Evolutionary conservation across 345 rosid genomes (phyloP), one percentile per base, ranked within the genome.

Genomic region (Rubroshorea leprosula): DNA sequence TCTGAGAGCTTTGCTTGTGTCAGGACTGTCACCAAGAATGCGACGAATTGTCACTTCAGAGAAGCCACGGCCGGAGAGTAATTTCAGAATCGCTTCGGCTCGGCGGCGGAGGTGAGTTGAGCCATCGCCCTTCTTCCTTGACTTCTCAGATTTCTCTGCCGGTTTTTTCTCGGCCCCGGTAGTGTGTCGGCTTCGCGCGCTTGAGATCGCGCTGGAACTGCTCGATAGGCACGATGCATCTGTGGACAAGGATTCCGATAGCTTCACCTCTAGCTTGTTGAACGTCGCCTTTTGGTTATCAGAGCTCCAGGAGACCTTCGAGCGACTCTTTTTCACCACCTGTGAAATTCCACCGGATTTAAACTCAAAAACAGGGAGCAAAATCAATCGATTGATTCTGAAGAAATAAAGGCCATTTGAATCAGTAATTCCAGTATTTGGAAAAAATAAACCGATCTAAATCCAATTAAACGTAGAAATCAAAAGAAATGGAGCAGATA

Each of bases 11-110:
- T n/a, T n/a, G n/a, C n/a, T 92, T n/a, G 96, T 92, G 66, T 89
- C 95, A 4, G 98, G 95, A 48, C 93, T 89, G 65, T 92, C 90
- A 5, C 98, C 98, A 0, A 92, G 87, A 58, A 65, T 62, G 51
- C 71, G 79, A 38, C 98, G 96, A 41, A 92, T 89, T n/a, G n/a
- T n/a, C n/a, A n/a, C n/a, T n/a, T n/a, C n/a, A n/a, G 31, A 27
- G 31, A 27, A 27, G 4, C 31, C 8, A 3, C 31, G 5, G 31
- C 4, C 31, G 31, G 31, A 27, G 8, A 27, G 31, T 3, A 27
- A 3, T 8, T 27, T 27, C 31, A 27, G 31, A 8, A 27, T 27
- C 31, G 31, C 31, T 8, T 27, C 31, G 5, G 31, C 8, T 3
- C 31, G 31, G 8, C 31, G 31, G 31, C 31, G 31, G 8, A 27